phyloP scores from a whole-genome alignment of 768 basidiomycete species.

The Collybia sordida region DNA sequence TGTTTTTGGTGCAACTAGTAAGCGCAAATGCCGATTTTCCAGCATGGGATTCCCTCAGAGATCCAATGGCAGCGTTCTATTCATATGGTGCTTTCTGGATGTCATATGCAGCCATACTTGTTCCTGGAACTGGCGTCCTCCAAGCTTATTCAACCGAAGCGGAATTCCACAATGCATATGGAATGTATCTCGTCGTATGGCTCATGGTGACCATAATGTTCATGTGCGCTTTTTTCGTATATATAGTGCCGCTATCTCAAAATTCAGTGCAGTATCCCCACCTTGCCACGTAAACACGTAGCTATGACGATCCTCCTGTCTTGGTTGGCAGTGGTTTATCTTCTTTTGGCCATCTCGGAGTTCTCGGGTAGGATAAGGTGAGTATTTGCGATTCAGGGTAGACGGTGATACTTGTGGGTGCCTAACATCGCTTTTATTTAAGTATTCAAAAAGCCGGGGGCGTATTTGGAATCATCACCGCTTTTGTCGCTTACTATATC shows the following conservation, averaged over 20 bases:
- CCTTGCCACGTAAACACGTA: not conserved
- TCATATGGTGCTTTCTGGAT: constrained; percentile 90
- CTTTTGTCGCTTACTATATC: constrained; percentile 47
- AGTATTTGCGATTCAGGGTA: not conserved
- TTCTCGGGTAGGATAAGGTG: constrained; percentile 29
- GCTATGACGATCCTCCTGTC: constrained; percentile 23
- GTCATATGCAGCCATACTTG: constrained; percentile 72
- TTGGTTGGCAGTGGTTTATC: constrained; percentile 39
- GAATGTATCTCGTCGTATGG: constrained; percentile 77
- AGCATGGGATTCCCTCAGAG: not conserved
- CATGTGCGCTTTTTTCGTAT: constrained; percentile 41
- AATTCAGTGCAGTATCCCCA: not conserved
- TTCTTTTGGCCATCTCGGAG: constrained; percentile 38
- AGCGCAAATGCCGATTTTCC: not conserved
- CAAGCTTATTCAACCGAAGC: constrained; percentile 43
- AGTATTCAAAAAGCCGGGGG: constrained; percentile 44
- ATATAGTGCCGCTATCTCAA: too few species aligned
- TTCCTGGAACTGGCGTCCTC: constrained; percentile 65
- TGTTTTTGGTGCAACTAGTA: constrained; percentile 65
- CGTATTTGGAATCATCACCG: constrained; percentile 41
- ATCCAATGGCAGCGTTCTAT: constrained; percentile 12
- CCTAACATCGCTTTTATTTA: not conserved
- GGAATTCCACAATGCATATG: constrained; percentile 58
- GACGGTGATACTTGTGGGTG: not conserved
- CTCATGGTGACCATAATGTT: constrained; percentile 69